Evolutionary conservation across 2,329 filamentous ascomycete genomes (phyloP).

Genomic region (Microdochium paspali): DNA sequence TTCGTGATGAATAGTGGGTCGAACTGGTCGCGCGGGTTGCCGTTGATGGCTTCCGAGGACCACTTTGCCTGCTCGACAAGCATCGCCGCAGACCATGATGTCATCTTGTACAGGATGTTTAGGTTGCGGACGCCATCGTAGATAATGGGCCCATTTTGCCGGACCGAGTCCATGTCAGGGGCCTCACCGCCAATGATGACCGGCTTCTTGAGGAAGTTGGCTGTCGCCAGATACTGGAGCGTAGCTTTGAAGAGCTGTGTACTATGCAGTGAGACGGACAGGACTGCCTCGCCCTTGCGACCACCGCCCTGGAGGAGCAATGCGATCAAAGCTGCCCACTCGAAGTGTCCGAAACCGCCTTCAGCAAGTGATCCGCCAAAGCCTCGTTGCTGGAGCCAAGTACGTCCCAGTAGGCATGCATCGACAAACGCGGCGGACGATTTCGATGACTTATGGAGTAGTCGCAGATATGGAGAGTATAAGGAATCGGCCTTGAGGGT

Average conservation of each 20-base stretch:
- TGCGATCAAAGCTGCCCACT: slow-evolving; percentile 77
- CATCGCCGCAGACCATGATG: slow-evolving; percentile 66
- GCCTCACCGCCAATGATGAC: slow-evolving; percentile 40
- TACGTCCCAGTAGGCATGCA: slow-evolving; percentile 74
- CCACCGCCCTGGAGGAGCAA: slow-evolving; percentile 72
- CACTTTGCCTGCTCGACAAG: slow-evolving; percentile 66
- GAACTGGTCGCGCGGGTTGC: slow-evolving; percentile 70
- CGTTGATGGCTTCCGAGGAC: slow-evolving; percentile 66
- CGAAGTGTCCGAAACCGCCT: slow-evolving; percentile 88
- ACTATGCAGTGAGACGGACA: slow-evolving; percentile 76
- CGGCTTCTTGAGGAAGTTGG: slow-evolving; percentile 61
- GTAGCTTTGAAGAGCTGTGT: slow-evolving; percentile 93
- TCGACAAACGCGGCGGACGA: slow-evolving; percentile 68
- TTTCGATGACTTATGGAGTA: slow-evolving; percentile 60
- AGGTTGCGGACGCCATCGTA: slow-evolving; percentile 67
- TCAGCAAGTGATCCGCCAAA: slow-evolving; percentile 59
- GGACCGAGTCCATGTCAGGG: slow-evolving; percentile 28
- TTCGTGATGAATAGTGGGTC: slow-evolving; percentile 71
- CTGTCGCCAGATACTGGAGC: slow-evolving; percentile 74
- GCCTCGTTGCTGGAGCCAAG: slow-evolving; percentile 85
- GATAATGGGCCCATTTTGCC: slow-evolving; percentile 53
- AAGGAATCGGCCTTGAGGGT: slow-evolving; percentile 71
- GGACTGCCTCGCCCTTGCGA: slow-evolving; percentile 57
- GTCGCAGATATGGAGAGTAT: slow-evolving; percentile 64
- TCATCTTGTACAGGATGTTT: slow-evolving; percentile 89